These are phyloP conservation scores for Phoma sp. DNA, from an alignment of 2,329 filamentous ascomycete genomes.

Conservation along the genomic window DNA sequence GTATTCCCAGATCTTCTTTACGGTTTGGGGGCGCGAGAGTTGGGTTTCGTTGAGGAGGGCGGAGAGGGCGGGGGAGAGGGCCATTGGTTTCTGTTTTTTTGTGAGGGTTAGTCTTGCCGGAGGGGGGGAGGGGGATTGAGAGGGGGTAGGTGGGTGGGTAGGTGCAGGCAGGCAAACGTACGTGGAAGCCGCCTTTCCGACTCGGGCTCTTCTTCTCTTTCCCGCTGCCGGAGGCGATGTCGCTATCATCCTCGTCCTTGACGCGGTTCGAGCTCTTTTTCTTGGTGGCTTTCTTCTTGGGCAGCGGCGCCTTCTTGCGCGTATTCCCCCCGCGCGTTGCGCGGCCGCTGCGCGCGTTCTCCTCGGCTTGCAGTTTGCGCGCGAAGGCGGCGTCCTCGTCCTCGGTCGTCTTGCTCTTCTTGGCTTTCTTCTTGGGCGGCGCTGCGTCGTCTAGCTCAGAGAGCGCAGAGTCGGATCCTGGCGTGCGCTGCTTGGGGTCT, in stretches of 20 bases:
- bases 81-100: constrained; percentile 68
- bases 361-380: constrained; percentile 87
- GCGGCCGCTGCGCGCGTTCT: constrained; percentile 71
- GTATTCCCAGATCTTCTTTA: constrained; percentile 95
- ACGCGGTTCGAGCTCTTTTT: constrained; percentile 77
- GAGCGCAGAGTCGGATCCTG: constrained; percentile 48
- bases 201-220: constrained; percentile 69
- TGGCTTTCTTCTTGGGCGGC: constrained; percentile 61
- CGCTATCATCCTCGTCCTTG: constrained; percentile 79
- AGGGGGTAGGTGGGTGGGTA: not conserved
- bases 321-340: constrained; percentile 76
- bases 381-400: constrained; percentile 87
- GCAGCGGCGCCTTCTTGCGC: constrained; percentile 59
- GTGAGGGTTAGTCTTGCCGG: constrained; percentile 1
- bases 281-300: constrained; percentile 71
- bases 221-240: constrained; percentile 67
- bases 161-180: constrained; percentile 48
- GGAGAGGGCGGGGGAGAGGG: constrained; percentile 71
- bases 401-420: constrained; percentile 72
- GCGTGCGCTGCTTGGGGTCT: constrained; percentile 54
- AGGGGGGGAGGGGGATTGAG: not conserved
- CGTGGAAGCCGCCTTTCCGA: constrained; percentile 89
- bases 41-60: constrained; percentile 75
- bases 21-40: constrained; percentile 91
- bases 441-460: constrained; percentile 49